Evolutionary conservation across 352 stramenopile species (phyloP).

Genomic region (Thalassiosira oceanica): DNA sequence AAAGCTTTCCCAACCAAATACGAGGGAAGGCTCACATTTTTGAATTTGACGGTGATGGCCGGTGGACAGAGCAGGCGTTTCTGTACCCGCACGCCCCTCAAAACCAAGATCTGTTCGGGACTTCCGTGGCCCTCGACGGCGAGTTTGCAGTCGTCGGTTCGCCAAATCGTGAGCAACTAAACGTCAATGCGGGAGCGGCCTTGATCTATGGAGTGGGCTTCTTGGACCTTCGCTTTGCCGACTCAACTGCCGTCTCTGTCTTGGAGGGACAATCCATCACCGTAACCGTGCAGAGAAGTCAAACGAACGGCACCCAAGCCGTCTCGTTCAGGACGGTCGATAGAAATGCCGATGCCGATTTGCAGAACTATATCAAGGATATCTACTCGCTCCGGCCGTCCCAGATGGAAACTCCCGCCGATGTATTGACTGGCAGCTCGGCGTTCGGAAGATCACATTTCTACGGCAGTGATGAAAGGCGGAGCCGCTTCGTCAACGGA

Average conservation of each 20-base stretch:
- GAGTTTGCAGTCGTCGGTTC: conserved; percentile 87
- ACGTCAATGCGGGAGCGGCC: conserved; percentile 89
- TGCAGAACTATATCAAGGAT: conserved; percentile 72
- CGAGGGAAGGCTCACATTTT: conserved; percentile 80
- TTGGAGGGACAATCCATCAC: conserved; percentile 86
- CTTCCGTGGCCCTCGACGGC: conserved; percentile 81
- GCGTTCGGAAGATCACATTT: conserved; percentile 87
- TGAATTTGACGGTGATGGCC: conserved; percentile 53
- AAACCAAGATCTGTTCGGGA: conserved; percentile 85
- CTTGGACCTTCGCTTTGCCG: conserved; percentile 82
- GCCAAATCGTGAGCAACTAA: conserved; percentile 89
- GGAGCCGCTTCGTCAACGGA: conserved; percentile 60
- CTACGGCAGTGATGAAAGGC: conserved; percentile 86
- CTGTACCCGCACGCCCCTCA: conserved; percentile 90
- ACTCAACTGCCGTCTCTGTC: too few species aligned
- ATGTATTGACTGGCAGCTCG: conserved; percentile 83
- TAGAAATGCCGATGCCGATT: conserved; percentile 81
- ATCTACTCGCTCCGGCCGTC: conserved; percentile 59
- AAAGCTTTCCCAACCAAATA: conserved; percentile 37
- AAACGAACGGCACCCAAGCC: conserved; percentile 17
- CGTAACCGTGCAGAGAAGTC: conserved; percentile 69
- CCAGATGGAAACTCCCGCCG: conserved; percentile 72
- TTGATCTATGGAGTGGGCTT: conserved; percentile 90
- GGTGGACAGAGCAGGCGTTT: conserved; percentile 89
- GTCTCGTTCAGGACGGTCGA: conserved; percentile 68